Percentiles rank a stretch among this genome's conserved stretches.
These are phyloP conservation scores for Fusarium udum DNA, from an alignment of 2,329 filamentous ascomycete genomes.

Conservation along the genomic window DNA sequence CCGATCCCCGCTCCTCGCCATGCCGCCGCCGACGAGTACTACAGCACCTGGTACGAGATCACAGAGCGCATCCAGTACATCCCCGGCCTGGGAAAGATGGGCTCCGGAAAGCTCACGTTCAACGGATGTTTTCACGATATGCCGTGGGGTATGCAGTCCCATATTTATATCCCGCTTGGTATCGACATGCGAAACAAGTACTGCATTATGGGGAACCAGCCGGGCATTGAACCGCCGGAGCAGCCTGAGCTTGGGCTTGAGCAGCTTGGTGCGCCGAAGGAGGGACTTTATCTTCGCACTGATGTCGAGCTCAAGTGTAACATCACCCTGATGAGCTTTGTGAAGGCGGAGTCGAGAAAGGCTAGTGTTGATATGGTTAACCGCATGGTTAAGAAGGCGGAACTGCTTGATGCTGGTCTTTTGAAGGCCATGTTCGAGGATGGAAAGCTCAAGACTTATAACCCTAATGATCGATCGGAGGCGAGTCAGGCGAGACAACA, in stretches of 20 bases:
- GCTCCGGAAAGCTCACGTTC: slow-evolving; percentile 72
- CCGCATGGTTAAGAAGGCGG: slow-evolving; percentile 76
- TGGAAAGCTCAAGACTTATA: slow-evolving; percentile 68
- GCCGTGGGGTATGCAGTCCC: slow-evolving; percentile 76
- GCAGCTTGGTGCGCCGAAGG: slow-evolving; percentile 67
- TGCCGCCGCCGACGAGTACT: slow-evolving; percentile 75
- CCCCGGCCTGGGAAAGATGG: slow-evolving; percentile 72
- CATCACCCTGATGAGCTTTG: slow-evolving; percentile 70
- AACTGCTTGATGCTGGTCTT: slow-evolving; percentile 72
- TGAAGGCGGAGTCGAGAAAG: slow-evolving; percentile 73
- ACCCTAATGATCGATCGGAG: slow-evolving; percentile 61
- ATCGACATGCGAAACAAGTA: slow-evolving; percentile 76
- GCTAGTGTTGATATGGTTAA: slow-evolving; percentile 74
- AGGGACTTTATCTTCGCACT: slow-evolving; percentile 74
- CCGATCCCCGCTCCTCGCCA: slow-evolving; percentile 73
- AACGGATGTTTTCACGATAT: slow-evolving; percentile 78
- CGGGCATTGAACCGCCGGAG: slow-evolving; percentile 70
- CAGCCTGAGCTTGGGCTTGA: slow-evolving; percentile 68
- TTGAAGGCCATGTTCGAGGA: slow-evolving; percentile 74
- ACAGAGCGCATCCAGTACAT: slow-evolving; percentile 74
- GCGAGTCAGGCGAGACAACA: slow-evolving; percentile 38
- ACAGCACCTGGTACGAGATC: slow-evolving; percentile 79
- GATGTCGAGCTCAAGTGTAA: slow-evolving; percentile 78
- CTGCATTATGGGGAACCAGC: slow-evolving; percentile 74
- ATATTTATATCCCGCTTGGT: slow-evolving; percentile 74